Conservation (phyloP, 1,284 basidiomycete species). For the Cutaneotrichosporon cutaneum region DNA sequence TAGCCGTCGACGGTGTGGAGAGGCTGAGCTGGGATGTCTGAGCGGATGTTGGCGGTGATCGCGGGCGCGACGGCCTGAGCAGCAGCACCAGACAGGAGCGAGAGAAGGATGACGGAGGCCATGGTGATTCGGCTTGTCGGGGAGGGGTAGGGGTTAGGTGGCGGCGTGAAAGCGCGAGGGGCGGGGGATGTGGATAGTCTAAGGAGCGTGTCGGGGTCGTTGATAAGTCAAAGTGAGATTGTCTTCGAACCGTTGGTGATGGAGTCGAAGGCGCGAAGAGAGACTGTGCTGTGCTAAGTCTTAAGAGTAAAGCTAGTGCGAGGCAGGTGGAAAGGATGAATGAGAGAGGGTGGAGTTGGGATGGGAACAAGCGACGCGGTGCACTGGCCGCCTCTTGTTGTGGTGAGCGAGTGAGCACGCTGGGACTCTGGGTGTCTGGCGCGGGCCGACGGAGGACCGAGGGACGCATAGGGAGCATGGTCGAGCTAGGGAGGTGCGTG, state of each 20-base stretch:
- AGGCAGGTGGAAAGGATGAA: not conserved
- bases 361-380: not conserved
- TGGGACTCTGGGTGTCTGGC: not conserved
- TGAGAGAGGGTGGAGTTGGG: not conserved
- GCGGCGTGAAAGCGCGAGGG: conserved; percentile 2
- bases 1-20: conserved; percentile 33
- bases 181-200: conserved; percentile 5
- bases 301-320: not conserved
- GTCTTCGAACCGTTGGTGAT: not conserved
- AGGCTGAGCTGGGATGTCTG: conserved; percentile 38
- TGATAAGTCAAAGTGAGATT: not conserved
- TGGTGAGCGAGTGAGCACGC: not conserved
- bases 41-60: conserved; percentile 21
- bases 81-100: conserved; percentile 24
- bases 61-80: conserved; percentile 18
- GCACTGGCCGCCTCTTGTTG: not conserved
- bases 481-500: not conserved
- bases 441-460: no score
- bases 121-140: not conserved
- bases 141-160: not conserved
- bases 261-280: not conserved
- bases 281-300: not conserved
- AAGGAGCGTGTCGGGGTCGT: not conserved
- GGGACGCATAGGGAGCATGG: not conserved
- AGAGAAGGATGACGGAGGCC: conserved; percentile 17